Percentiles rank a stretch among this genome's conserved stretches.
Conservation (phyloP, 78 protist genomes). For the Anaeramoeba flamelloides region DNA sequence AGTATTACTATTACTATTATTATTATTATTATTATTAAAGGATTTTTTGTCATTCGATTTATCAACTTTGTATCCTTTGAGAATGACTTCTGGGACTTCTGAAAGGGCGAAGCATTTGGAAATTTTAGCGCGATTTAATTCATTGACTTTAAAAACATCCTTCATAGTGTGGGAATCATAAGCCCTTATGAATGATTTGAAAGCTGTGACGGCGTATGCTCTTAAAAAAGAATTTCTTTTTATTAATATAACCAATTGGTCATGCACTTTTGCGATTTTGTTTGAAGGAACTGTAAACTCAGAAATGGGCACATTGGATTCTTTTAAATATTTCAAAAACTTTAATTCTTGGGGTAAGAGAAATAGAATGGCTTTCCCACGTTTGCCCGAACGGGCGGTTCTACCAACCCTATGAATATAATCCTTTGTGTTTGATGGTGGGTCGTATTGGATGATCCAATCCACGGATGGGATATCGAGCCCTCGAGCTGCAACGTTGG, state of each 20-base stretch:
- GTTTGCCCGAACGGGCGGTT: background rate
- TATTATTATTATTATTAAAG: too few relatives aligned
- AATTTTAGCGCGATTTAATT: background rate
- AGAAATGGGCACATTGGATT: background rate
- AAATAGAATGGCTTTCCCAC: background rate
- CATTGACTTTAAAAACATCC: background rate
- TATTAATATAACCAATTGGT: too few relatives aligned
- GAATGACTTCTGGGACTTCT: too few relatives aligned
- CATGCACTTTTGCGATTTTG: background rate
- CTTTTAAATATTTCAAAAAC: background rate
- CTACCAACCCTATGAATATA: constrained; percentile 1
- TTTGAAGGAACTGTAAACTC: background rate
- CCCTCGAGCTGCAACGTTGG: background rate
- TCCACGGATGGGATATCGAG: too few relatives aligned
- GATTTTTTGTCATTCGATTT: too few relatives aligned
- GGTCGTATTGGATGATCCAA: too few relatives aligned
- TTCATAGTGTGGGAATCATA: background rate
- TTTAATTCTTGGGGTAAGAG: background rate
- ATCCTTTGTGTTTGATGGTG: too few relatives aligned
- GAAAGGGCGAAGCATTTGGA: background rate
- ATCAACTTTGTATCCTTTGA: too few relatives aligned
- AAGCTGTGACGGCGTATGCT: too few relatives aligned
- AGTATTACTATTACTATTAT: too few relatives aligned
- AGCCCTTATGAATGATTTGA: too few relatives aligned
- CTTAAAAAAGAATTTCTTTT: too few relatives aligned